phyloP scores from a whole-genome alignment of 768 basidiomycete genomes.

The Suillus hirtellus region DNA sequence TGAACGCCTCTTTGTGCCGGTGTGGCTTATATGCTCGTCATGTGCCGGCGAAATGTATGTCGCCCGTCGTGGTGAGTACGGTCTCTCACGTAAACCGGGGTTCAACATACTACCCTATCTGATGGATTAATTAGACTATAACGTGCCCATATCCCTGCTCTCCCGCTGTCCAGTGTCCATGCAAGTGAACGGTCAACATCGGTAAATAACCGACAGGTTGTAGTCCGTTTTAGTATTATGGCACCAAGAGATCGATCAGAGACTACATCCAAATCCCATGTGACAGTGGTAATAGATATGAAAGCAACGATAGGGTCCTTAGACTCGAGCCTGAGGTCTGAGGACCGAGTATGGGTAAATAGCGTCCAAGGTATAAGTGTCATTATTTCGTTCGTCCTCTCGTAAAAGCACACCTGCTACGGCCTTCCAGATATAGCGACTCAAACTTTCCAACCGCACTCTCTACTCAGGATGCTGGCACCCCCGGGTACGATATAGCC shows the following conservation, averaged over 20 bases:
- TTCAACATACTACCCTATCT: neutral
- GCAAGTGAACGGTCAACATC: neutral
- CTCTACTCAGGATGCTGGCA: neutral
- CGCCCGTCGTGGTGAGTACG: neutral
- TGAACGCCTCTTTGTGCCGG: neutral
- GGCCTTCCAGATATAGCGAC: constrained; percentile 13
- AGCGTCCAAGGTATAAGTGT: neutral
- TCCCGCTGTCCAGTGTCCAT: neutral
- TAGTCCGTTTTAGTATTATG: neutral
- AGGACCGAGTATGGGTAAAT: neutral
- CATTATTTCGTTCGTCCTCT: neutral
- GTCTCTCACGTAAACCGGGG: neutral
- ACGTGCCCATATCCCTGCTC: neutral
- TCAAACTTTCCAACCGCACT: neutral
- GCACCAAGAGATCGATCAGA: neutral
- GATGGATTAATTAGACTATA: neutral
- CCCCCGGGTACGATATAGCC: constrained; percentile 9
- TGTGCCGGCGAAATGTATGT: neutral
- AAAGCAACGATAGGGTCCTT: neutral
- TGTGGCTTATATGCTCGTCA: neutral
- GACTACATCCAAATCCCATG: neutral
- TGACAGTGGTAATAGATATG: neutral
- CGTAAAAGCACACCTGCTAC: neutral
- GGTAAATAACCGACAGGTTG: neutral
- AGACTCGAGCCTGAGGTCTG: neutral